Base-by-base conservation (phyloP, 148 eudicot species). In the Selenicereus undatus region DNA sequence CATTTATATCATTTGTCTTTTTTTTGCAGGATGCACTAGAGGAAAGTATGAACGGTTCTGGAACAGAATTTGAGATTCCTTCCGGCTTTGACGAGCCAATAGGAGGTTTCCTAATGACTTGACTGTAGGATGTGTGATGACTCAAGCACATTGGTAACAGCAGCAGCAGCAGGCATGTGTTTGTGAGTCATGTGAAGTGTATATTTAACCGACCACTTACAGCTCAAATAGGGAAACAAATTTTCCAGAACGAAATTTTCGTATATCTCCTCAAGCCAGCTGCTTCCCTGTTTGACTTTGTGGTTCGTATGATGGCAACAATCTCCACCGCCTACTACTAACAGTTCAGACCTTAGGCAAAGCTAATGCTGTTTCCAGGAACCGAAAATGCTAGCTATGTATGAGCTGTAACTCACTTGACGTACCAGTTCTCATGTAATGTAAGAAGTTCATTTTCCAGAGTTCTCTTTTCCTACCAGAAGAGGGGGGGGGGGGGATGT, bases 1-100 rank as follows among this genome's bases (percentile, higher is more conserved):
- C 76, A 45, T 13, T 74, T 76, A 24, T 42, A 29, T 65, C 69
- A 10, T 30, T 32, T 26, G 36, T 6, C 16, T n/a, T 54, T 30
- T 30, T 78, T 54, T 79, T 79, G 79, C 85, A 84, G 90, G 87
- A 84, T 74, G 83, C 84, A 66, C 43, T 80, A 35, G 86, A 84
- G 12, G 88, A 75, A 69, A 43, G 86, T 62, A 76, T 78, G 26
- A 79, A 79, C 35, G 81, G 66, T n/a, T 79, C 88, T 39, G 88
- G 83, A 76, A 79, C 88, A 24, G 83, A 81, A 68, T 86, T 88
- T 43, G 82, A 84, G 73, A 81, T 84, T 30, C 80, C 86, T 48
- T 78, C 85, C 3, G 79, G 82, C 75, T 86, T 82, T 52, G 85
- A 86, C 39, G 81, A 82, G 30, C 83, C 83, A 76, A 81, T 84